These are phyloP conservation scores for Cutaneotrichosporon sp. DNA, from an alignment of 1,284 basidiomycete genomes.

Conservation along the genomic window DNA sequence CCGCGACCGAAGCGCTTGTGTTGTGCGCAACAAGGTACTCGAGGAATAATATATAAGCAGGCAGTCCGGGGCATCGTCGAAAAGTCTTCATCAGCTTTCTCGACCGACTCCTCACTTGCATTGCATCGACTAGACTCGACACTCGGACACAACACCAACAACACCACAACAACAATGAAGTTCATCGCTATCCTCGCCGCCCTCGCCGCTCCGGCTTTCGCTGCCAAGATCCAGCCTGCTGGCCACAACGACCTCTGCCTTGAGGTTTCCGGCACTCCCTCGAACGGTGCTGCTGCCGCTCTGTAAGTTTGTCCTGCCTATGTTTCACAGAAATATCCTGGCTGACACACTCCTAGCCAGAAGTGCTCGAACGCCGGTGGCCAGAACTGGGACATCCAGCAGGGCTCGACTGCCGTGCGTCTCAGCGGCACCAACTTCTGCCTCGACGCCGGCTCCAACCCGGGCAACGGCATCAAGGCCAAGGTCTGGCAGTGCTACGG, in stretches of 20 bases:
- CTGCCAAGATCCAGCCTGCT: slow-evolving; percentile 6
- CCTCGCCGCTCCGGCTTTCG: neutral
- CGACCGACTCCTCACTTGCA: too few relatives aligned
- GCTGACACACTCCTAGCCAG: neutral
- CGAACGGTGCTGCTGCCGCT: slow-evolving; percentile 15
- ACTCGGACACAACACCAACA: too few relatives aligned
- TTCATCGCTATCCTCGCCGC: neutral
- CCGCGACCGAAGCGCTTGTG: too few relatives aligned
- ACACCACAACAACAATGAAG: too few relatives aligned
- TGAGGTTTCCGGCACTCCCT: slow-evolving; percentile 7
- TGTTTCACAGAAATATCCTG: neutral
- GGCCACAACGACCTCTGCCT: slow-evolving; percentile 10
- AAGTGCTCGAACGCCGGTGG: neutral
- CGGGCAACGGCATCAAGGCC: slow-evolving; percentile 7
- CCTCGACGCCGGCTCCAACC: slow-evolving; percentile 15
- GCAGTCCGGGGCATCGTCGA: too few relatives aligned
- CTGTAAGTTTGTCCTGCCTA: slow-evolving; percentile 1
- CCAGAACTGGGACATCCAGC: neutral
- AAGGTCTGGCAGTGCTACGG: slow-evolving; percentile 19
- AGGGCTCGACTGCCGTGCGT: slow-evolving; percentile 12
- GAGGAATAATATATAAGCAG: too few relatives aligned
- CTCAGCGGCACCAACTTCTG: slow-evolving; percentile 25
- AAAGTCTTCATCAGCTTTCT: too few relatives aligned
- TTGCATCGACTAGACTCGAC: too few relatives aligned
- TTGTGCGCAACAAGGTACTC: too few relatives aligned